Base-by-base conservation (phyloP, 257 asterid species). In the Fraxinus cuspidata region DNA sequence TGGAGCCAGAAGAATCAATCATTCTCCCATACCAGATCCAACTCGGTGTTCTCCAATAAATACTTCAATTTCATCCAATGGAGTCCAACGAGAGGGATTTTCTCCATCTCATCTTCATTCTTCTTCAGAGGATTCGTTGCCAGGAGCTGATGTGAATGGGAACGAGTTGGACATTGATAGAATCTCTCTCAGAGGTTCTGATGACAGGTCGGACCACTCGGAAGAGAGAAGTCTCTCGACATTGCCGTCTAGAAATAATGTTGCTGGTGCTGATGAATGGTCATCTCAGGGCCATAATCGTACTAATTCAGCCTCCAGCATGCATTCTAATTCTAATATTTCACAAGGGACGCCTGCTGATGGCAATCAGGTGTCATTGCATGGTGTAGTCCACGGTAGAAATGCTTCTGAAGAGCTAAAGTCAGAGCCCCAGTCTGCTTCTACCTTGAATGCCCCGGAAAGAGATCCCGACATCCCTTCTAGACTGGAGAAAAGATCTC, bases 351-450 rank as follows among this genome's bases (percentile, higher is more conserved):
- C 87, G 27, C 79, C 90, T 38, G 88, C 80, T 70, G 92, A 88
- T 44, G 86, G 84, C 71, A 89, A 87, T 80, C 90, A 89, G 80
- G 83, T 80, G 76, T 70, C 87, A 60, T 87, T 89, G 15, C 86
- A 75, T 66, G 85, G 87, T 38, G 85, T 85, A 60, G 86, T 85
- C 28, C 81, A 86, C 68, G 77, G 78, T 32, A 91, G 91, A 78
- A 92, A 88, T 84, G 92, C 87, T 72, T 88, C 96, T 21, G 91
- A 90, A 37, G 97, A 91, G 88, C 91, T 85, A 74, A 79, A 79
- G 11, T 75, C 88, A 3, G 93, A 92, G 67, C 75, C 88, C 63
- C 89, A 79, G 82, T 86, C 91, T 70, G 84, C 84, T 70, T 80
- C 87, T 65, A 85, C 77, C 72, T 23, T 73, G 78, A 82, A 37